Evolutionary conservation across 78 protist species (phyloP).

Genomic region (Planoprotostelium fungivorum): DNA sequence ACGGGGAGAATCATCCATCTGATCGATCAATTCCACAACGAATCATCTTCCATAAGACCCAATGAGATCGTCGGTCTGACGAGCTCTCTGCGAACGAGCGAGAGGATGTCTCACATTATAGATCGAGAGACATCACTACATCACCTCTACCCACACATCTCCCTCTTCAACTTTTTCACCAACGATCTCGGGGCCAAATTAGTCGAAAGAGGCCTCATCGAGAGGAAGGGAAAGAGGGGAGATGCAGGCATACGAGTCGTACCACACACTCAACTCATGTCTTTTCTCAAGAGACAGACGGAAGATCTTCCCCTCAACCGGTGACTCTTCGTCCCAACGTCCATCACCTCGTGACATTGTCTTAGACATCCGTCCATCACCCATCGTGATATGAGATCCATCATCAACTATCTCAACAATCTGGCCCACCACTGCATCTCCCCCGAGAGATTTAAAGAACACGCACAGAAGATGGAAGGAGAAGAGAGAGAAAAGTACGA

Average conservation of each 20-base stretch:
- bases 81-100: background rate
- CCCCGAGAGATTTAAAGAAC: background rate
- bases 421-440: background rate
- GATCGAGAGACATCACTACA: background rate
- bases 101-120: no score
- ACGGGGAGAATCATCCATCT: background rate
- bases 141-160: background rate
- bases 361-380: background rate
- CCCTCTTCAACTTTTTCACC: background rate
- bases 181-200: background rate
- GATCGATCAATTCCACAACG: background rate
- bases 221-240: background rate
- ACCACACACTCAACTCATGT: background rate
- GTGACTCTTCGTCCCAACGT: no score
- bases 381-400: background rate
- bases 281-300: background rate
- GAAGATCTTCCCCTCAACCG: background rate
- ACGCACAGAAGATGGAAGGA: background rate
- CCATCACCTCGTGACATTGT: no score
- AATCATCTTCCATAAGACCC: background rate
- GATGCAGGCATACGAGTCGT: background rate
- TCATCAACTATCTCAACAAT: background rate
- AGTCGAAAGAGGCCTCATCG: background rate
- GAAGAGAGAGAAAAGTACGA: background rate
- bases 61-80: background rate